A percentile compares a stretch with the other conserved stretches of the same genome.
phyloP scores from a whole-genome alignment of 805 yeast genomes.

The Wickerhamiella kurtzmanii region DNA sequence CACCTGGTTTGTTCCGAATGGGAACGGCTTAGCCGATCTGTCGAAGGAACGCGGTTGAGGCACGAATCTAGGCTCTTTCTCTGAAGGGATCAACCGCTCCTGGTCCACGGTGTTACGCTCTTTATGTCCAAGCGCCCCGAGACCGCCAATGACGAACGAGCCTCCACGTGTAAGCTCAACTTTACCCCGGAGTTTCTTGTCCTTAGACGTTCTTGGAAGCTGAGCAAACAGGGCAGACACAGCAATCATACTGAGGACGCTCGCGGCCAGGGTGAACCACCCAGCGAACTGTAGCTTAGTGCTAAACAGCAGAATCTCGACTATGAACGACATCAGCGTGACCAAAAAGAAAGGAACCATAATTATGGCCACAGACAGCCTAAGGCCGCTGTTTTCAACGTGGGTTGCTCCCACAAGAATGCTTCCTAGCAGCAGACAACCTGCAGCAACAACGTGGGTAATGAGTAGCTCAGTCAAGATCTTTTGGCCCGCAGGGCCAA shows the following conservation, averaged over 20 bases:
- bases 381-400: conserved; percentile 29
- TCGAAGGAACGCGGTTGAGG: background rate
- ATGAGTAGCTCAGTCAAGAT: conserved; percentile 43
- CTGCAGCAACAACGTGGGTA: conserved; percentile 55
- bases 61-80: background rate
- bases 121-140: background rate
- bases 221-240: conserved; percentile 56
- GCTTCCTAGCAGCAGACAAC: conserved; percentile 37
- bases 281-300: conserved; percentile 71
- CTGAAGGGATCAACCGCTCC: conserved; percentile 12
- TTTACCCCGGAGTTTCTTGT: conserved; percentile 20
- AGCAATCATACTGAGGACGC: conserved; percentile 40
- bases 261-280: conserved; percentile 65
- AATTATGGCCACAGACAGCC: conserved; percentile 42
- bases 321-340: conserved; percentile 59
- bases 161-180: conserved; percentile 4
- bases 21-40: background rate
- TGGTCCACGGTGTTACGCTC: conserved; percentile 8
- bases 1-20: background rate
- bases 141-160: conserved; percentile 7
- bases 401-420: conserved; percentile 31
- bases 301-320: conserved; percentile 66
- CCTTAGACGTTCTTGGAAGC: conserved; percentile 24
- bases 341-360: conserved; percentile 58
- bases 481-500: conserved; percentile 45